Evolutionary conservation across 352 stramenopile species (phyloP).

Genomic region (Globisporangium middletonii): DNA sequence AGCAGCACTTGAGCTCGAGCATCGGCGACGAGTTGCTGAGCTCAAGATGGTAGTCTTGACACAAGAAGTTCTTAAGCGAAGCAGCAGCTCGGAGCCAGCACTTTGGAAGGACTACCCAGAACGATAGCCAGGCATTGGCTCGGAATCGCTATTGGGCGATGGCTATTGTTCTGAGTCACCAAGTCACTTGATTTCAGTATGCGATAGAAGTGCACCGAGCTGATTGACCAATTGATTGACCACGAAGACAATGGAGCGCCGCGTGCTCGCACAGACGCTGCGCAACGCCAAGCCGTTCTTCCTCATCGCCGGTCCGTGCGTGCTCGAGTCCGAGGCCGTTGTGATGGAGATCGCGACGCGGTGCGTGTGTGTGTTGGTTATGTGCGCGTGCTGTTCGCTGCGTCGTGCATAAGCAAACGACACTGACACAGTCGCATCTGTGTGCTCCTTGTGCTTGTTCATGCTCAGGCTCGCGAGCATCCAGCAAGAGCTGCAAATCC

Average conservation of each 20-base stretch:
- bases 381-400: background rate
- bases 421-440: background rate
- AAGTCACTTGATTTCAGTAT: too few relatives aligned
- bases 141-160: too few relatives aligned
- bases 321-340: constrained; percentile 65
- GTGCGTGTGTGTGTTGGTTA: constrained; percentile 17
- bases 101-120: too few relatives aligned
- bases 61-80: too few relatives aligned
- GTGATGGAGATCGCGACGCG: constrained; percentile 66
- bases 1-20: too few relatives aligned
- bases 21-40: too few relatives aligned
- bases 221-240: background rate
- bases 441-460: background rate
- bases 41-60: too few relatives aligned
- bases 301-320: constrained; percentile 77
- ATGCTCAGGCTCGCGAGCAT: constrained; percentile 42
- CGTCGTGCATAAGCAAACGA: background rate
- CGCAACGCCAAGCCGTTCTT: constrained; percentile 71
- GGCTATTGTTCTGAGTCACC: too few relatives aligned
- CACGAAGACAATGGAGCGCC: constrained; percentile 32
- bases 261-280: constrained; percentile 40
- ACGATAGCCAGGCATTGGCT: too few relatives aligned
- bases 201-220: constrained; percentile 3
- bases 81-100: too few relatives aligned
- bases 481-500: constrained; percentile 53